Evolutionary conservation across 2,329 filamentous ascomycete species (phyloP).

Genomic region (Orbilia brochopaga): DNA sequence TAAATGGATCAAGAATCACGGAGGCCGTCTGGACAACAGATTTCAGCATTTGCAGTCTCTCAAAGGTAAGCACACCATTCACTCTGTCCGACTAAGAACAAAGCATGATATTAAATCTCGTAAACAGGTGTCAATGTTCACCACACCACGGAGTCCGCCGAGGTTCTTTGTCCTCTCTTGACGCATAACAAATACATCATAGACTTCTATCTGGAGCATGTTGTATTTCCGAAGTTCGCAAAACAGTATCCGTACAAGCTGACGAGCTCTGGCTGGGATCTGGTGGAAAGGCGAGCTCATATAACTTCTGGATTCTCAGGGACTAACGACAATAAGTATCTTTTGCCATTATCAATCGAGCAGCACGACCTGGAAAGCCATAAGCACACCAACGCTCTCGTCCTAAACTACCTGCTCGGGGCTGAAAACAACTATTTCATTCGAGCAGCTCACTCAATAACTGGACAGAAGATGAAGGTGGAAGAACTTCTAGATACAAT

Average conservation of each 20-base stretch:
- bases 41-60: slow-evolving; percentile 59
- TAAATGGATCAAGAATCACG: slow-evolving; percentile 60
- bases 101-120: neutral
- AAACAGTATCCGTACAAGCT: slow-evolving; percentile 70
- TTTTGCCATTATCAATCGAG: slow-evolving; percentile 65
- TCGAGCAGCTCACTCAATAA: slow-evolving; percentile 16
- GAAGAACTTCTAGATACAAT: slow-evolving; percentile 62
- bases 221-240: slow-evolving; percentile 69
- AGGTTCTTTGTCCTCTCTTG: slow-evolving; percentile 64
- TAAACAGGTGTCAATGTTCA: slow-evolving; percentile 65
- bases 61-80: slow-evolving; percentile 14
- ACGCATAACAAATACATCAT: slow-evolving; percentile 64
- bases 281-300: slow-evolving; percentile 62
- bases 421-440: slow-evolving; percentile 60
- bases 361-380: slow-evolving; percentile 66
- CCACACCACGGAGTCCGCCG: slow-evolving; percentile 62
- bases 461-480: slow-evolving; percentile 51
- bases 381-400: slow-evolving; percentile 71
- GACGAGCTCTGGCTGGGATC: slow-evolving; percentile 71
- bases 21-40: slow-evolving; percentile 54
- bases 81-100: neutral
- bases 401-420: slow-evolving; percentile 67
- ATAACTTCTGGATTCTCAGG: slow-evolving; percentile 72
- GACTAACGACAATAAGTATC: slow-evolving; percentile 68
- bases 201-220: slow-evolving; percentile 68